These are phyloP conservation scores for Pyrus hybrid DNA, from an alignment of 331 rosid genomes.

Conservation along the genomic window DNA sequence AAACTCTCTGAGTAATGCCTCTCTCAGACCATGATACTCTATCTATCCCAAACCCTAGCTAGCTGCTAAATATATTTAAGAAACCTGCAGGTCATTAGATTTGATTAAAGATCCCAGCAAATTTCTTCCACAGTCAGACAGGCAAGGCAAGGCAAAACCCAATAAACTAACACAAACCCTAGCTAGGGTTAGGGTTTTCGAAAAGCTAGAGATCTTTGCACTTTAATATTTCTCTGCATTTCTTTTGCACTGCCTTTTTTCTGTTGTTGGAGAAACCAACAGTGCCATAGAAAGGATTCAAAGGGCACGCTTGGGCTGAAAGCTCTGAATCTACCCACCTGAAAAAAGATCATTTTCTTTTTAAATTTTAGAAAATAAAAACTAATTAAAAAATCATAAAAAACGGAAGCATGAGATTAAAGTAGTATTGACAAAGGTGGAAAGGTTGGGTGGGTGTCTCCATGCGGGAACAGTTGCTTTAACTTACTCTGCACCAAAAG, in stretches of 20 bases:
- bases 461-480: slow-evolving; percentile 3
- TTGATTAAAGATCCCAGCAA: background rate
- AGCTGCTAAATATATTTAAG: background rate
- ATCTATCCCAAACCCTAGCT: background rate
- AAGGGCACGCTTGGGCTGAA: slow-evolving; percentile 6
- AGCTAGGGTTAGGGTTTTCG: background rate
- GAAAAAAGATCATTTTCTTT: background rate
- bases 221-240: background rate
- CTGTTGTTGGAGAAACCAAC: slow-evolving; percentile 2
- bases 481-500: slow-evolving; percentile 11
- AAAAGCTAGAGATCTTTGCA: background rate
- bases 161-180: background rate
- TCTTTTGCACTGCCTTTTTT: background rate
- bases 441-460: background rate
- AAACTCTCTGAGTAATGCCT: background rate
- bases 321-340: slow-evolving; percentile 1
- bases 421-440: background rate
- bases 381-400: too few relatives aligned
- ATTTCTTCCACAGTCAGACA: background rate
- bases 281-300: background rate
- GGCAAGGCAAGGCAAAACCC: background rate
- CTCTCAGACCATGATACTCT: background rate
- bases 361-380: background rate
- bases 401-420: background rate
- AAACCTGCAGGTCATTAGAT: background rate